phyloP scores from a whole-genome alignment of 73 alveolate genomes.

The Tetrahymena thermophila region DNA sequence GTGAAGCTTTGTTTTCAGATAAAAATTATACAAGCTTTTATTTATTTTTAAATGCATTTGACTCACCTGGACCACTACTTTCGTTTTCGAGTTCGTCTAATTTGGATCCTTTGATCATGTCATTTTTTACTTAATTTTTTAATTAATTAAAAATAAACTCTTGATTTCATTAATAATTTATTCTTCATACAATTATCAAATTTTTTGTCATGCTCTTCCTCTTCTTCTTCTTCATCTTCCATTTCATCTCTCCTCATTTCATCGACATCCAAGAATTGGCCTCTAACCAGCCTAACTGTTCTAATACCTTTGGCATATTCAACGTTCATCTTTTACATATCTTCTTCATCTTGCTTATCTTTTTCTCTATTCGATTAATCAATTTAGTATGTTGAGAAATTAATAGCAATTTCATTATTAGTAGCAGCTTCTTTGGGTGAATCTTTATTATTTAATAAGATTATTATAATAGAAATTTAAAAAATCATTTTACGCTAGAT shows the following conservation, averaged over 20 bases:
- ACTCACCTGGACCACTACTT: conserved; percentile 24
- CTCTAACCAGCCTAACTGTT: conserved; percentile 12
- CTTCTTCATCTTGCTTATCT: conserved; percentile 16
- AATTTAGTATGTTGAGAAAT: not conserved
- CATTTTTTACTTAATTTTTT: not conserved
- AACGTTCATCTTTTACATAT: conserved; percentile 8
- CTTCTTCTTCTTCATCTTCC: conserved; percentile 35
- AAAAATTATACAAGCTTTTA: conserved; percentile 15
- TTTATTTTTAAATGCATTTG: conserved; percentile 33
- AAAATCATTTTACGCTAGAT: conserved; percentile 19
- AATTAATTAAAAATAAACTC: not conserved
- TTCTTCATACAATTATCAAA: not conserved
- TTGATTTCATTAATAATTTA: not conserved
- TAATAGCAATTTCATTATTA: not conserved
- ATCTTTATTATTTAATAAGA: not conserved
- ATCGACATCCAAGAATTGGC: conserved; percentile 28
- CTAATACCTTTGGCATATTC: conserved; percentile 33
- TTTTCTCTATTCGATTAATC: conserved; percentile 33
- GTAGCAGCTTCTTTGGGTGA: not conserved
- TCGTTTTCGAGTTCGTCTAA: conserved; percentile 20
- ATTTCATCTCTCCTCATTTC: conserved; percentile 27
- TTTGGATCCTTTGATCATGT: not conserved
- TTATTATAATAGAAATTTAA: not conserved
- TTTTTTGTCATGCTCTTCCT: conserved; percentile 8
- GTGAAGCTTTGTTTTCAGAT: conserved; percentile 8